Evolutionary conservation across 2,329 filamentous ascomycete species (phyloP).

Genomic region (Fusarium robinianum): DNA sequence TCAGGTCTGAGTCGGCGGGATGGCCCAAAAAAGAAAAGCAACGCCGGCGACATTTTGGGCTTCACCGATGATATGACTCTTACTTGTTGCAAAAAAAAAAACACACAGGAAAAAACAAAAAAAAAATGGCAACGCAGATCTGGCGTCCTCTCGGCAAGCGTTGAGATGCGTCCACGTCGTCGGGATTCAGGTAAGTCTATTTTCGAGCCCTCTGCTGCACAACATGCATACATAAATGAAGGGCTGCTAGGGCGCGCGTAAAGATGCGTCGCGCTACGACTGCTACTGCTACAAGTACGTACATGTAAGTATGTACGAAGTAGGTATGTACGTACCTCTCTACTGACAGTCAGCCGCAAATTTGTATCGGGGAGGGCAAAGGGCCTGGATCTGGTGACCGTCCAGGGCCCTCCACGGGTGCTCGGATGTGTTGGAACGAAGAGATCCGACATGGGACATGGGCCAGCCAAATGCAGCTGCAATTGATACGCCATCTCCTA

Average conservation of each 20-base stretch:
- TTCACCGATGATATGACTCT: conserved; percentile 36
- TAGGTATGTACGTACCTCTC: conserved; percentile 30
- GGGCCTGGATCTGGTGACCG: conserved; percentile 25
- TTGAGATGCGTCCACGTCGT: conserved; percentile 36
- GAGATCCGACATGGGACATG: conserved; percentile 11
- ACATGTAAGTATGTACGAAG: conserved; percentile 11
- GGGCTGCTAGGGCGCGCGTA: conserved; percentile 28
- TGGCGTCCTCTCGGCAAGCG: conserved; percentile 31
- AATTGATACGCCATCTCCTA: conserved; percentile 14
- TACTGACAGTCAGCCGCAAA: conserved; percentile 27
- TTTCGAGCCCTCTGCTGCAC: conserved; percentile 35
- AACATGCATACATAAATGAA: conserved; percentile 38
- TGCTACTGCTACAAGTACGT: neutral
- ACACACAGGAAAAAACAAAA: too few relatives aligned
- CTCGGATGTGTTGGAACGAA: conserved; percentile 23
- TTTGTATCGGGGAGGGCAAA: conserved; percentile 22
- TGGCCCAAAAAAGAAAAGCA: conserved; percentile 5
- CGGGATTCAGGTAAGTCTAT: conserved; percentile 34
- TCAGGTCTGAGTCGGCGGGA: conserved; percentile 5
- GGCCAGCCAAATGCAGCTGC: conserved; percentile 7
- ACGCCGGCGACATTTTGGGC: conserved; percentile 25
- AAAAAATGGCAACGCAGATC: conserved; percentile 33
- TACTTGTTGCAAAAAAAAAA: conserved; percentile 27
- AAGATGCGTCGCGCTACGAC: neutral
- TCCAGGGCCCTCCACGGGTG: conserved; percentile 14